Evolutionary conservation across 345 rosid species (phyloP).

Genomic region (Erucastrum elatum): DNA sequence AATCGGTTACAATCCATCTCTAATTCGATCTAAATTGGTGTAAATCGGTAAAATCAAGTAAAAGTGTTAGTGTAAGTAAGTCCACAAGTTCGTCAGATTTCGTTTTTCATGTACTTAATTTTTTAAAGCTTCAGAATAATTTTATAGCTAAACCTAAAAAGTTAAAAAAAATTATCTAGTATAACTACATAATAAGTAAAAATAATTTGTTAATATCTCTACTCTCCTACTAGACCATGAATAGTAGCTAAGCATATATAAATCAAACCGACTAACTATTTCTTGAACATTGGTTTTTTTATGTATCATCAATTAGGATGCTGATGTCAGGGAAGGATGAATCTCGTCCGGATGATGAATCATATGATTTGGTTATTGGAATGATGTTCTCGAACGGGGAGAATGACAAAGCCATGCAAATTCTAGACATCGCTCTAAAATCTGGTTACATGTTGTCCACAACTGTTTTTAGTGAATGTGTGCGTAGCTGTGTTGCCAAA

Average conservation of each 20-base stretch:
- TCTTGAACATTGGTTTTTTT: background rate
- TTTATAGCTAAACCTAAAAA: no score
- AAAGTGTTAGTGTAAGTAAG: no score
- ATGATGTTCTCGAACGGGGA: constrained; percentile 51
- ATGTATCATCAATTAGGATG: constrained; percentile 61
- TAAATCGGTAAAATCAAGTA: no score
- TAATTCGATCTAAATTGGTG: no score
- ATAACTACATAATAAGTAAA: no score
- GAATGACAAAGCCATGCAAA: constrained; percentile 69
- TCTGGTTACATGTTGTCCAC: constrained; percentile 60
- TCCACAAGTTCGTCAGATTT: no score
- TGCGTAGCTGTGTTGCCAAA: constrained; percentile 53
- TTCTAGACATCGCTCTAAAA: constrained; percentile 59
- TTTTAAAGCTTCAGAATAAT: no score
- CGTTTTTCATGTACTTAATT: no score
- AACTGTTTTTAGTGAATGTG: constrained; percentile 55
- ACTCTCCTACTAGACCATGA: background rate
- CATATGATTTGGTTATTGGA: constrained; percentile 66
- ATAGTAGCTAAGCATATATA: background rate
- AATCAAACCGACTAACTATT: background rate
- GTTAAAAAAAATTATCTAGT: no score
- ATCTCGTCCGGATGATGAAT: constrained; percentile 82
- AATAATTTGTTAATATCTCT: no score
- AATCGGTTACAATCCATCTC: no score
- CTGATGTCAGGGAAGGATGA: constrained; percentile 65